Evolutionary conservation across 352 stramenopile genomes (phyloP).

Genomic region (Globisporangium paddicum): DNA sequence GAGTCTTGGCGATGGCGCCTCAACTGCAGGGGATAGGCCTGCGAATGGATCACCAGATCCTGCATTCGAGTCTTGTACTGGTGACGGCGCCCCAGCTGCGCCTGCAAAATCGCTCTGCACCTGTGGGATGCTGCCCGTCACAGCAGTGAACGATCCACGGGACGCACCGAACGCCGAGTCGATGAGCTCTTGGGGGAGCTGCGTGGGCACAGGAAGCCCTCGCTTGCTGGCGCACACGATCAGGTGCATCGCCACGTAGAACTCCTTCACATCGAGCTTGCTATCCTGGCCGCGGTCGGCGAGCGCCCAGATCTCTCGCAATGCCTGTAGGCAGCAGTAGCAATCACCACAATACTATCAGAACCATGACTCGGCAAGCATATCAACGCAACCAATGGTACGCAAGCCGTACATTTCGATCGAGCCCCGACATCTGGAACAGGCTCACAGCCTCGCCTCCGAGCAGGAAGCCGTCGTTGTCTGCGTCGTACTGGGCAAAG

Average conservation of each 20-base stretch:
- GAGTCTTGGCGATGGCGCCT: conserved; percentile 27
- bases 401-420: conserved; percentile 81
- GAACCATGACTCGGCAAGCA: too few species aligned
- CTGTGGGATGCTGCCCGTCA: background rate
- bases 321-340: conserved; percentile 37
- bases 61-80: conserved; percentile 16
- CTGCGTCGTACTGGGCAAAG: conserved; percentile 90
- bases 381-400: too few species aligned
- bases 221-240: conserved; percentile 95
- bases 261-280: conserved; percentile 89
- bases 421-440: conserved; percentile 92
- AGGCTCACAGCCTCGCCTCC: conserved; percentile 87
- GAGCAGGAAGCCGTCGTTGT: conserved; percentile 89
- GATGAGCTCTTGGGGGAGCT: conserved; percentile 63
- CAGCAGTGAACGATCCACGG: conserved; percentile 11
- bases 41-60: conserved; percentile 63
- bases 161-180: conserved; percentile 49
- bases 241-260: conserved; percentile 95
- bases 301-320: conserved; percentile 92
- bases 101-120: background rate
- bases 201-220: conserved; percentile 61
- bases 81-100: background rate
- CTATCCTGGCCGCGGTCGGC: conserved; percentile 90
- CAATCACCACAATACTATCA: too few species aligned
- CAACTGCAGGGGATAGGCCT: conserved; percentile 27